Evolutionary conservation across 768 basidiomycete genomes (phyloP).

Genomic region (Ramaria rubella): DNA sequence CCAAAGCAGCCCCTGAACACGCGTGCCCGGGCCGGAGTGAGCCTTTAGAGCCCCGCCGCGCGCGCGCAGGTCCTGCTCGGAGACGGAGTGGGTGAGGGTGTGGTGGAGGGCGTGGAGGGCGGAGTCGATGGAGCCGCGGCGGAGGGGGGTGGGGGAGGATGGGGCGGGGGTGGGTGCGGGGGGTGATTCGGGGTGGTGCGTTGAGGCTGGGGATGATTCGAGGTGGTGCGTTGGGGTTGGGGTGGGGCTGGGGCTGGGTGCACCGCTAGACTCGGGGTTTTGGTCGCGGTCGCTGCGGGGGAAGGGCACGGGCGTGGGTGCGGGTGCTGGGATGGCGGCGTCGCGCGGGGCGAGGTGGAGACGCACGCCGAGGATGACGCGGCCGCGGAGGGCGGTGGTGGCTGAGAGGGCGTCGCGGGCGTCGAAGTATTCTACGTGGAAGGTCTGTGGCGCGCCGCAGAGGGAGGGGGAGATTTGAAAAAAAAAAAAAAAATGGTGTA

Average conservation of each 20-base stretch:
- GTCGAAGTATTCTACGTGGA: conserved; percentile 64
- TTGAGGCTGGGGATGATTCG: conserved; percentile 1
- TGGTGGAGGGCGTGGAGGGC: background rate
- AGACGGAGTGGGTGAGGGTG: background rate
- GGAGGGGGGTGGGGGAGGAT: background rate
- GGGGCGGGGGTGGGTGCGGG: background rate
- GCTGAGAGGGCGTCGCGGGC: conserved; percentile 51
- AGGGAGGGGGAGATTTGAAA: background rate
- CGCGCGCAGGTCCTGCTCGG: conserved; percentile 5
- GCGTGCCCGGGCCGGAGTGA: background rate
- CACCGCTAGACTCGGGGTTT: conserved; percentile 1
- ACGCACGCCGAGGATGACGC: conserved; percentile 45
- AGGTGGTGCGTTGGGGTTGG: too few species aligned
- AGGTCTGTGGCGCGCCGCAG: conserved; percentile 31
- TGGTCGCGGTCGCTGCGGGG: background rate
- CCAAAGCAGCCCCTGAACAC: too few species aligned
- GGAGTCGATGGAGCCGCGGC: background rate
- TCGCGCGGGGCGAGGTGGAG: conserved; percentile 37
- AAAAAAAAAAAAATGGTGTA: background rate
- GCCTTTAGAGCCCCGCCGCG: conserved; percentile 1
- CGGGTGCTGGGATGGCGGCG: background rate
- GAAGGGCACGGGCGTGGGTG: background rate
- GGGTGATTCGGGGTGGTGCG: too few species aligned
- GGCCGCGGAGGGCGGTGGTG: conserved; percentile 41
- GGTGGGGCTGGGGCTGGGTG: conserved; percentile 7